A percentile compares a stretch with the other conserved stretches of the same genome.
Evolutionary conservation across 768 basidiomycete genomes (phyloP).

Genomic region (Boletus rufocinnamomeus): DNA sequence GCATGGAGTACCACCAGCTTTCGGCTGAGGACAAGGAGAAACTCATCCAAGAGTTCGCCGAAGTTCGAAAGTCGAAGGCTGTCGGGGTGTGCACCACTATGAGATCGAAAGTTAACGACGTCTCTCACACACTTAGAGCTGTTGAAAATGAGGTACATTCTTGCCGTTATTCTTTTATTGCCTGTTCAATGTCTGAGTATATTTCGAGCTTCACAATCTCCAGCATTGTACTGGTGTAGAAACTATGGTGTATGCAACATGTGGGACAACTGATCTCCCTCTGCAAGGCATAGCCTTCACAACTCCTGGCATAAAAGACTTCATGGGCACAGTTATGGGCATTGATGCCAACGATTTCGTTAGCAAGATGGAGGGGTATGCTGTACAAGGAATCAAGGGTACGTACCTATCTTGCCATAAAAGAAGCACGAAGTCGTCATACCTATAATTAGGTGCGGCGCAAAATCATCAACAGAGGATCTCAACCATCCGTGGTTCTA

Average conservation of each 20-base stretch:
- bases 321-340: not conserved
- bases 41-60: too few relatives aligned
- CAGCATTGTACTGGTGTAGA: not conserved
- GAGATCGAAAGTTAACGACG: not conserved
- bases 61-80: too few relatives aligned
- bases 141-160: not conserved
- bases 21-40: too few relatives aligned
- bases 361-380: not conserved
- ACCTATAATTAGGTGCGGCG: not conserved
- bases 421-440: not conserved
- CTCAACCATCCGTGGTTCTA: not conserved
- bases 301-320: not conserved
- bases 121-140: not conserved
- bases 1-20: too few relatives aligned
- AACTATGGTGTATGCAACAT: not conserved
- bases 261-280: not conserved
- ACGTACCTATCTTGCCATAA: not conserved
- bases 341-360: not conserved
- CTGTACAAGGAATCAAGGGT: not conserved
- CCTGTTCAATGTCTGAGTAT: too few relatives aligned
- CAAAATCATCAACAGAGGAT: not conserved
- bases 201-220: not conserved
- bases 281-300: not conserved
- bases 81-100: not conserved
- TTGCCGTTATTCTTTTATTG: too few relatives aligned